Evolutionary conservation across 139 green algal genomes (phyloP), one percentile per base, ranked within the genome.

Genomic region (Micractinium sp.): DNA sequence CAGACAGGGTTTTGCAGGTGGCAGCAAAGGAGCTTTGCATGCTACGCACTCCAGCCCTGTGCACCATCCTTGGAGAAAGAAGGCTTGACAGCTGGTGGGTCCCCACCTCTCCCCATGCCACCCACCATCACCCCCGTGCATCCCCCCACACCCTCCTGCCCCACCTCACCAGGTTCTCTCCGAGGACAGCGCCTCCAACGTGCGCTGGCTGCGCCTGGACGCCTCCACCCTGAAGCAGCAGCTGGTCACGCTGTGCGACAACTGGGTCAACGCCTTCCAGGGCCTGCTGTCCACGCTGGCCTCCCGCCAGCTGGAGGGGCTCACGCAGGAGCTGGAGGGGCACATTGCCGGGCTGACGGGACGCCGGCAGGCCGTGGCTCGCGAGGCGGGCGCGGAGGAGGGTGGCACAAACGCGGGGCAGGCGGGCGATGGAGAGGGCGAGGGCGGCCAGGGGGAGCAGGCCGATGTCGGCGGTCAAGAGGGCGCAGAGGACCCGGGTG

Each of bases 171-270:
- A 88, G 85, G 92, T 98, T 4, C 79, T 94, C 73, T 76, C 66
- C 36, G 97, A 99, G 93, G 97, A 98, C 80, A 92, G 93, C 29
- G 94, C 90, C 77, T 95, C 94, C 78, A 97, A 95, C 89, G 95
- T 98, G 91, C 92, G 93, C 76, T 99, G 98, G 94, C 93, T 99
- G 88, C 94, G 94, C 86, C 94, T 99, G n/a, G 96, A 99, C 89
- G 96, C 93, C 88, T 94, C 91, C 13, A 94, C 96, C 33, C 93
- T 99, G 9, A 98, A 99, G 83, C 89, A 93, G 90, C 85, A 90
- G 74, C 92, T 99, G 74, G 89, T 96, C 15, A 85, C 69, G 1
- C 95, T 97, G 90, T 98, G 96, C 89, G 95, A 98, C 85, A 89
- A 85, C 47, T 98, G 96, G 96, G 90, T 94, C 29, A 35, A 74